Evolutionary conservation across 257 asterid genomes (phyloP).

Genomic region (Solanum arcanum): DNA sequence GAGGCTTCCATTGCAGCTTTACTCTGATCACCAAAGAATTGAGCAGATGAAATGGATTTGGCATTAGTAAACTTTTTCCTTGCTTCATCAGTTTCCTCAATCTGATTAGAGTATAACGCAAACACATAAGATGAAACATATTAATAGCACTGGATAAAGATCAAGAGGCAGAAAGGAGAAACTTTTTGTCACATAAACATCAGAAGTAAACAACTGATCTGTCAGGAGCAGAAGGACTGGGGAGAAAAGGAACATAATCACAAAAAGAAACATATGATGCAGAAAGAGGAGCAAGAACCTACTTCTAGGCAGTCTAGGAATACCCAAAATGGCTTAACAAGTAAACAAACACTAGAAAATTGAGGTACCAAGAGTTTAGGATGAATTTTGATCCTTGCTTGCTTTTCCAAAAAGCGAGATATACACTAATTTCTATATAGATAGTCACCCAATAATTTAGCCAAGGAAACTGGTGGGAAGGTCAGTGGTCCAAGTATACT

Average conservation of each 20-base stretch:
- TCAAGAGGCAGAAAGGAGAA: background rate
- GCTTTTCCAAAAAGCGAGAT: background rate
- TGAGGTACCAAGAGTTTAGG: background rate
- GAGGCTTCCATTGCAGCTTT: constrained; percentile 60
- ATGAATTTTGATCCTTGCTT: background rate
- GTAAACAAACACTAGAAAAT: background rate
- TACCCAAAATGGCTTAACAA: background rate
- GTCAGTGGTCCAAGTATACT: background rate
- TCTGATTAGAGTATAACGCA: constrained; percentile 21
- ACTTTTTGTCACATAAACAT: background rate
- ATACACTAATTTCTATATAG: background rate
- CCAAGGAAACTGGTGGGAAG: background rate
- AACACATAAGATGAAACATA: background rate
- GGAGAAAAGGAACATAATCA: background rate
- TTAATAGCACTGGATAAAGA: background rate
- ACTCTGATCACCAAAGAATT: constrained; percentile 67
- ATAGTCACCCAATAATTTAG: background rate
- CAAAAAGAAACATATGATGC: background rate
- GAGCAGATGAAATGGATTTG: constrained; percentile 96
- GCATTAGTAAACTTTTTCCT: constrained; percentile 96
- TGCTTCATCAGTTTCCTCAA: constrained; percentile 95
- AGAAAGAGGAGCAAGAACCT: background rate
- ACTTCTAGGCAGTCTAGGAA: background rate
- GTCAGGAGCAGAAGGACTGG: background rate
- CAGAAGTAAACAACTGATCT: background rate